phyloP scores from a whole-genome alignment of 2,329 filamentous ascomycete genomes.

The Diaporthe amygdali region DNA sequence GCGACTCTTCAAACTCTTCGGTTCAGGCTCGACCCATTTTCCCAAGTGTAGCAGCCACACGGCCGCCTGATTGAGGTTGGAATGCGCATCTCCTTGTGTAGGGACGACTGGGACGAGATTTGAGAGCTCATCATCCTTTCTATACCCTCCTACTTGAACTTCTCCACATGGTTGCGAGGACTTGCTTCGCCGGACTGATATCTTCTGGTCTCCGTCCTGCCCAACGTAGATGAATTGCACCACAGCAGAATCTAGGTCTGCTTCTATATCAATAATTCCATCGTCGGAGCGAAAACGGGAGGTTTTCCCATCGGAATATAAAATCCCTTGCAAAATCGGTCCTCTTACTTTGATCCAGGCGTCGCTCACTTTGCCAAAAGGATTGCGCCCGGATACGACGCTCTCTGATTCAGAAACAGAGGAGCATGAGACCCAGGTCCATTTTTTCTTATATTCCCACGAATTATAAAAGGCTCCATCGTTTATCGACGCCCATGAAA shows the following conservation, averaged over 20 bases:
- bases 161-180: not conserved
- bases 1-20: not conserved
- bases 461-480: not conserved
- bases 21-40: not conserved
- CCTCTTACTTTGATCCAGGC: not conserved
- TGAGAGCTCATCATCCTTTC: not conserved
- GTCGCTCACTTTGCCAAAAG: not conserved
- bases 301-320: not conserved
- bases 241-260: not conserved
- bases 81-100: not conserved
- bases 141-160: not conserved
- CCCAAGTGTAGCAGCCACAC: not conserved
- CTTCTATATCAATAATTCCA: not conserved
- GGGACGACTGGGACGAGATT: too few relatives aligned
- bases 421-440: not conserved
- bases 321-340: not conserved
- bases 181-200: not conserved
- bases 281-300: not conserved
- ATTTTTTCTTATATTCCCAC: not conserved
- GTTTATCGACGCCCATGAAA: not conserved
- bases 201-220: not conserved
- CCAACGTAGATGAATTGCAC: not conserved
- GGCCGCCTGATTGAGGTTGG: not conserved
- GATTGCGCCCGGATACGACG: not conserved
- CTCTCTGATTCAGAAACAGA: not conserved